A percentile compares a stretch with the other conserved stretches of the same genome.
Conservation (phyloP, 108 stramenopile species). For the Chaetoceros muelleri region DNA sequence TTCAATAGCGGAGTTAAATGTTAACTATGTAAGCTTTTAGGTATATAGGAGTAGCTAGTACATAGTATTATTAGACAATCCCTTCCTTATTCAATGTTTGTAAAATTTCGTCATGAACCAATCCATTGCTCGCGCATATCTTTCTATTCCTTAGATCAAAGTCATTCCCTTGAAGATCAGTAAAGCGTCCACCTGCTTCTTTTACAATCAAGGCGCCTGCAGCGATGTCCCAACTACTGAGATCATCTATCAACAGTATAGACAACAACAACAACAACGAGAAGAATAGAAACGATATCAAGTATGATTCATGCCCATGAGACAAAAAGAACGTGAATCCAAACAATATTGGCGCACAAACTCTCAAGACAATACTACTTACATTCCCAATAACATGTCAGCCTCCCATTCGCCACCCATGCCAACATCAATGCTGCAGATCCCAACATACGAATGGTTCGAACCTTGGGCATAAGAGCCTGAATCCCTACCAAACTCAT, state of each 20-base stretch:
- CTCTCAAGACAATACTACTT: too few relatives aligned
- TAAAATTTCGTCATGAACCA: constrained; percentile 53
- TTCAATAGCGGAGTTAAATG: too few relatives aligned
- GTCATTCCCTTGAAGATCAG: constrained; percentile 44
- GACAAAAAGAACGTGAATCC: not conserved
- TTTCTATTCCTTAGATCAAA: constrained; percentile 52
- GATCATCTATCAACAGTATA: too few relatives aligned
- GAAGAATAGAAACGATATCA: constrained; percentile 17
- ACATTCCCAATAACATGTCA: constrained; percentile 66
- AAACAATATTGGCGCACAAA: too few relatives aligned
- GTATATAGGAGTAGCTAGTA: too few relatives aligned
- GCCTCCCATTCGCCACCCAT: constrained; percentile 79
- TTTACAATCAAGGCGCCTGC: constrained; percentile 77
- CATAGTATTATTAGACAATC: constrained; percentile 12
- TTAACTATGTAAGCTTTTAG: too few relatives aligned
- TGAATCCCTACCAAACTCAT: constrained; percentile 47
- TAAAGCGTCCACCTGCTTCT: constrained; percentile 79
- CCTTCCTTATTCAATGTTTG: constrained; percentile 36
- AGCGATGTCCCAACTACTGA: constrained; percentile 82
- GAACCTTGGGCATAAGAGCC: constrained; percentile 57
- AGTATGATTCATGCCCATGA: not conserved
- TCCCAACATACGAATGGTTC: constrained; percentile 74
- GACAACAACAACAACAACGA: too few relatives aligned
- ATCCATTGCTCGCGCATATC: constrained; percentile 62
- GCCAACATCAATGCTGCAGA: constrained; percentile 78